These are phyloP conservation scores for Exophiala sp. DNA, from an alignment of 2,329 filamentous ascomycete genomes.

Conservation along the genomic window DNA sequence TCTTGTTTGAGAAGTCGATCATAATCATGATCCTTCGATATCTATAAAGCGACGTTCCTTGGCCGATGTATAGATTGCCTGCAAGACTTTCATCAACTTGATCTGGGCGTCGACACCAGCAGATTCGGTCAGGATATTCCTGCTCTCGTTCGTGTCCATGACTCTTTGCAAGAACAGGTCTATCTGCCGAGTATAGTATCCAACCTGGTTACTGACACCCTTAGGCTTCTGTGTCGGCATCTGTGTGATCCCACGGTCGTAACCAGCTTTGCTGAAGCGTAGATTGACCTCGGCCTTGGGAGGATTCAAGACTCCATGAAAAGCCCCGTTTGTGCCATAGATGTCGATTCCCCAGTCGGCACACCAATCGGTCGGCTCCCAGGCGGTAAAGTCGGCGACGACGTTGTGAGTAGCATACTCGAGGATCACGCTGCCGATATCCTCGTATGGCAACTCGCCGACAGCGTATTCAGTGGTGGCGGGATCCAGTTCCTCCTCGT, in stretches of 20 bases:
- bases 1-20: no score
- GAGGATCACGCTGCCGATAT: slow-evolving; percentile 5
- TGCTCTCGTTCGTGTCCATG: no score
- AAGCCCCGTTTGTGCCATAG: slow-evolving; percentile 2
- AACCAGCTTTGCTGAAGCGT: not conserved
- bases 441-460: slow-evolving; percentile 4
- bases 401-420: slow-evolving; percentile 3
- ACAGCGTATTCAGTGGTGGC: not conserved
- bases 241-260: not conserved
- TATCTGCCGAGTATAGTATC: slow-evolving; percentile 2
- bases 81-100: slow-evolving; percentile 6
- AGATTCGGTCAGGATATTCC: not conserved
- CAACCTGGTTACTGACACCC: slow-evolving; percentile 1
- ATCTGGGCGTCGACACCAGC: not conserved
- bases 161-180: slow-evolving; percentile 1
- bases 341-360: slow-evolving; percentile 3
- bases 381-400: slow-evolving; percentile 5
- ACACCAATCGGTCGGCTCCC: slow-evolving; percentile 5
- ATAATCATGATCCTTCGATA: not conserved
- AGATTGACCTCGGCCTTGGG: slow-evolving; percentile 1
- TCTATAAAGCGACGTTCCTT: slow-evolving; percentile 4
- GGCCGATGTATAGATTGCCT: slow-evolving; percentile 3
- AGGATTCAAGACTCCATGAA: slow-evolving; percentile 3
- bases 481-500: slow-evolving; percentile 2
- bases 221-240: slow-evolving; percentile 1